Percentiles rank a stretch among this genome's conserved stretches.
Conservation (phyloP, 2,329 filamentous ascomycete species). For the Talaromyces atroroseus region DNA sequence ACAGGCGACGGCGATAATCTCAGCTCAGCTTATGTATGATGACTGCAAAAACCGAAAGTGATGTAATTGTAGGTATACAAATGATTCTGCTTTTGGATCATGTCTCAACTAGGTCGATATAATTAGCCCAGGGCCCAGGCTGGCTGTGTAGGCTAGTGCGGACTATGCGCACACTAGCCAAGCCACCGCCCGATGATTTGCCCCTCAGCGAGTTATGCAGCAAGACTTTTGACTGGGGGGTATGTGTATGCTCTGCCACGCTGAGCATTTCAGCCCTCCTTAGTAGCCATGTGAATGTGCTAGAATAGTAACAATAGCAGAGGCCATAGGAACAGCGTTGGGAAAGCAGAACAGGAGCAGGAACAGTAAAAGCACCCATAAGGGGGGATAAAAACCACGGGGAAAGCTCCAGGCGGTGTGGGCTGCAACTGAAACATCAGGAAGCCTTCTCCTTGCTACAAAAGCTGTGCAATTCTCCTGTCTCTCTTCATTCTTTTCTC, state of each 20-base stretch:
- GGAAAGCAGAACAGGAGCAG: too few relatives aligned
- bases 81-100: not conserved
- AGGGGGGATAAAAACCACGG: not conserved
- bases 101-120: not conserved
- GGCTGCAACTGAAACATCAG: not conserved
- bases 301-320: too few relatives aligned
- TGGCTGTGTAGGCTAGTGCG: not conserved
- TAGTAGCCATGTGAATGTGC: not conserved
- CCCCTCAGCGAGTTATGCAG: not conserved
- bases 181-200: not conserved
- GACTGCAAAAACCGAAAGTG: not conserved
- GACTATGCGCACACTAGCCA: not conserved
- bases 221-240: too few relatives aligned
- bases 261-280: not conserved
- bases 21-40: not conserved
- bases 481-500: not conserved
- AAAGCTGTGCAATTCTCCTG: not conserved
- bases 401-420: constrained; percentile 4
- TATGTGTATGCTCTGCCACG: not conserved
- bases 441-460: not conserved
- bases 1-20: constrained; percentile 20
- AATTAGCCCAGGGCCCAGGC: not conserved
- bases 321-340: too few relatives aligned
- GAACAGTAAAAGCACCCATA: too few relatives aligned
- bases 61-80: not conserved